phyloP scores from a whole-genome alignment of 805 yeast species.

The Candida insectorum region DNA sequence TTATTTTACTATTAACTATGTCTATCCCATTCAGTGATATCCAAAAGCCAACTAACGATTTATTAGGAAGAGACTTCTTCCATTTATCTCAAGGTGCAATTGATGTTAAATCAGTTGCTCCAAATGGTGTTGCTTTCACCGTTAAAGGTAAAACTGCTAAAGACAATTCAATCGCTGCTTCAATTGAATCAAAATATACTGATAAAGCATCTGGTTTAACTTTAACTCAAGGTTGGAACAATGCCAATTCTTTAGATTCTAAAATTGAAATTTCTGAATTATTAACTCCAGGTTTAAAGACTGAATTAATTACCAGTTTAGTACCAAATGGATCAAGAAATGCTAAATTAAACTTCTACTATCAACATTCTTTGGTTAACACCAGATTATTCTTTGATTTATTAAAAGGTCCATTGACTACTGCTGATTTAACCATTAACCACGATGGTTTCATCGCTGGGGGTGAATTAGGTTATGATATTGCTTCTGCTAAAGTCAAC shows the following conservation, averaged over 20 bases:
- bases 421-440: conserved; percentile 92
- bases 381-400: conserved; percentile 94
- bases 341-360: conserved; percentile 86
- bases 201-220: conserved; percentile 93
- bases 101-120: conserved; percentile 89
- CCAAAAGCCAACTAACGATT: conserved; percentile 87
- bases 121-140: conserved; percentile 93
- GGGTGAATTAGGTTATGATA: conserved; percentile 96
- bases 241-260: conserved; percentile 87
- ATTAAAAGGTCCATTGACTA: conserved; percentile 91
- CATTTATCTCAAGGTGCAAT: conserved; percentile 84
- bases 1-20: too few species aligned
- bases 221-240: conserved; percentile 97
- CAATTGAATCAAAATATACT: conserved; percentile 85
- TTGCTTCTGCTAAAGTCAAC: conserved; percentile 86
- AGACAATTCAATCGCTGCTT: conserved; percentile 81
- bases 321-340: conserved; percentile 82
- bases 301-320: conserved; percentile 83
- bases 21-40: conserved; percentile 93
- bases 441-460: conserved; percentile 97
- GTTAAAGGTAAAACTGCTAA: conserved; percentile 86
- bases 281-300: conserved; percentile 91
- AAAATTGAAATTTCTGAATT: conserved; percentile 90
- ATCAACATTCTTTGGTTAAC: conserved; percentile 88
- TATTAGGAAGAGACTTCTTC: conserved; percentile 88